These are phyloP conservation scores for Candida awuae DNA, from an alignment of 805 yeast species.

Conservation along the genomic window DNA sequence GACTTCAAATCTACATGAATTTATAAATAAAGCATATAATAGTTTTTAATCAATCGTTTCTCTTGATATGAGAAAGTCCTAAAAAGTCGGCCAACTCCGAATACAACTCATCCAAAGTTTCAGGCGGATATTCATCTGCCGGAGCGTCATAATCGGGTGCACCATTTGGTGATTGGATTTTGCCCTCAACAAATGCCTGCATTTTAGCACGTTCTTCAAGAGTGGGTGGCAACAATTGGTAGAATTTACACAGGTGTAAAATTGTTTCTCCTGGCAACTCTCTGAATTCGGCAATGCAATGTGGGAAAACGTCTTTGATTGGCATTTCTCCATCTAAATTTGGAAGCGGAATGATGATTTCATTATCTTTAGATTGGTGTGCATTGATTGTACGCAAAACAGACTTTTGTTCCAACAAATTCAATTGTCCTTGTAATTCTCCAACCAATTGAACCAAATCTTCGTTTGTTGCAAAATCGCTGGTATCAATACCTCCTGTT, in stretches of 20 bases:
- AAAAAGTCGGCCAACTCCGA: slow-evolving; percentile 61
- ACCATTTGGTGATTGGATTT: slow-evolving; percentile 34
- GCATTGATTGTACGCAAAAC: slow-evolving; percentile 65
- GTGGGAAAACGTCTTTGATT: slow-evolving; percentile 45
- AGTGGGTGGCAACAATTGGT: slow-evolving; percentile 67
- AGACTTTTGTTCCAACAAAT: slow-evolving; percentile 67
- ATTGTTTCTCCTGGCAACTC: slow-evolving; percentile 38
- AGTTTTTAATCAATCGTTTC: slow-evolving; percentile 12
- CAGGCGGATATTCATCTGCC: slow-evolving; percentile 33
- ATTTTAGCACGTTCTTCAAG: slow-evolving; percentile 44
- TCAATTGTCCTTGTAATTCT: slow-evolving; percentile 84
- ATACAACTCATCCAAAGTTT: slow-evolving; percentile 45
- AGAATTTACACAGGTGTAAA: slow-evolving; percentile 56
- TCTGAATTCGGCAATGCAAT: slow-evolving; percentile 45
- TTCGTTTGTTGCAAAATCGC: slow-evolving; percentile 68
- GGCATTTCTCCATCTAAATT: slow-evolving; percentile 75
- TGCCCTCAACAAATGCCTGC: slow-evolving; percentile 45
- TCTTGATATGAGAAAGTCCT: slow-evolving; percentile 33
- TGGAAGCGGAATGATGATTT: slow-evolving; percentile 57
- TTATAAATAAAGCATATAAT: slow-evolving; percentile 54
- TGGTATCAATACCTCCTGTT: slow-evolving; percentile 29
- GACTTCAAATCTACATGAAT: slow-evolving; percentile 70
- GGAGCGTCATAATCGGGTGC: slow-evolving; percentile 23
- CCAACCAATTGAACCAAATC: slow-evolving; percentile 83
- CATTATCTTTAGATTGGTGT: slow-evolving; percentile 34